Conservation (phyloP, 1,284 basidiomycete genomes). For the Moesziomyces sp. region DNA sequence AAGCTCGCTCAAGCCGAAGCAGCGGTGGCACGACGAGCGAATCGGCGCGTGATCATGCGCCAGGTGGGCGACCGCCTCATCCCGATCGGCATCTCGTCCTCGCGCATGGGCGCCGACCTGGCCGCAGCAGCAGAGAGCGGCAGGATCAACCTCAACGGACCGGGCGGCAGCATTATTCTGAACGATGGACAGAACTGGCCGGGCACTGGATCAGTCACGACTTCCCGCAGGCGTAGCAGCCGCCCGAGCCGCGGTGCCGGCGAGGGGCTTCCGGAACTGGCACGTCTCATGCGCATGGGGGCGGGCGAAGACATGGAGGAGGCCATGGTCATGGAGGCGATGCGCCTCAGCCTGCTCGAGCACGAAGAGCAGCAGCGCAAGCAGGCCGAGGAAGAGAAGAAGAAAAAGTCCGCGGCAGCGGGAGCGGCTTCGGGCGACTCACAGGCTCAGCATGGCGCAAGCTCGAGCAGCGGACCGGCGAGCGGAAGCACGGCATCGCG, state of each 20-base stretch:
- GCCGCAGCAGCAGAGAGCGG: conserved; percentile 48
- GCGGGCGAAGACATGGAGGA: conserved; percentile 88
- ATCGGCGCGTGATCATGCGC: conserved; percentile 95
- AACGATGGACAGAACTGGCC: conserved; percentile 55
- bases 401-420: conserved; percentile 18
- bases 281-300: conserved; percentile 83
- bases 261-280: conserved; percentile 73
- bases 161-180: conserved; percentile 66
- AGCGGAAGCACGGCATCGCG: conserved; percentile 6
- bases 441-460: conserved; percentile 8
- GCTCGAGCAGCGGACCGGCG: conserved; percentile 4
- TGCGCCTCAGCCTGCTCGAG: conserved; percentile 92
- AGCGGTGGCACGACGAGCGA: conserved; percentile 72
- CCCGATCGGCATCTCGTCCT: conserved; percentile 87
- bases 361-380: conserved; percentile 74
- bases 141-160: conserved; percentile 55
- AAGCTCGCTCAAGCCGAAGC: conserved; percentile 60
- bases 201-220: conserved; percentile 17
- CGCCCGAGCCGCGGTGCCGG: conserved; percentile 32
- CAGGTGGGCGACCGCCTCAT: conserved; percentile 97
- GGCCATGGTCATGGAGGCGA: conserved; percentile 99
- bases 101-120: conserved; percentile 69
- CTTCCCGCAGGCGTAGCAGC: conserved; percentile 42
- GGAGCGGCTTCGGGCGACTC: conserved; percentile 1
- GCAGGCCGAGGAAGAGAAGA: conserved; percentile 58